Evolutionary conservation across 768 basidiomycete species (phyloP), one percentile per base, ranked within the genome.

Genomic region (Roridomyces roridus): DNA sequence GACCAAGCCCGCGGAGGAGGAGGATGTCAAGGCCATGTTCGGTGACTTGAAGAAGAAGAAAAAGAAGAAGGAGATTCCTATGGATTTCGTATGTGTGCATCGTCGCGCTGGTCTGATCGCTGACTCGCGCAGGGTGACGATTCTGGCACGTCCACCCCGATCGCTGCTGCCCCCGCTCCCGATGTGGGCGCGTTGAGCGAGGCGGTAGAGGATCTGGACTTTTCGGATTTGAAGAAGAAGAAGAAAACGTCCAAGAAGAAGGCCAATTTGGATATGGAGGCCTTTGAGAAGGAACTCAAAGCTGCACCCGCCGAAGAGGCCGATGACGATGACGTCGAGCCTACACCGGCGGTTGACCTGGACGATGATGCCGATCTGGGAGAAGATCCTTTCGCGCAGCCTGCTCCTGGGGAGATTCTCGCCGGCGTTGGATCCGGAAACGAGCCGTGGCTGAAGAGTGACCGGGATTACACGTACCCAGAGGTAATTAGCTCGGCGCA

Each of bases 191-290:
- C 82, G 34, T 72, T 72, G 48, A 71, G 78, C 8, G 73, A 78
- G n/a, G 77, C 80, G 53, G 78, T 84, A 11, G 93, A 91, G 59
- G 95, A 95, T 65, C 81, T 96, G 55, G 92, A 94, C 76, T 98
- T 98, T 71, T 93, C 91, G 7, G 96, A 98, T 70, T 81, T 98
- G 72, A 97, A 98, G 80, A 96, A 95, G 82, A 96, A 96, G 80
- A 96, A 94, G 77, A 95, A 95, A 69, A 80, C 82, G 26, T 76
- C 82, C 57, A 88, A 88, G 77, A 96, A 96, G 79, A 98, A 96
- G 77, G 84, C 89, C 18, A 86, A 91, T 2, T 87, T 91, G 48
- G 93, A 95, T 70, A 77, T 96, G 65, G 94, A 96, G 69, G 95
- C 92, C 1, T 96, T 97, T 66, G 95, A 96, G 80, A 94, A 93